phyloP scores from a whole-genome alignment of 768 basidiomycete genomes.

The Auriscalpium orientale region DNA sequence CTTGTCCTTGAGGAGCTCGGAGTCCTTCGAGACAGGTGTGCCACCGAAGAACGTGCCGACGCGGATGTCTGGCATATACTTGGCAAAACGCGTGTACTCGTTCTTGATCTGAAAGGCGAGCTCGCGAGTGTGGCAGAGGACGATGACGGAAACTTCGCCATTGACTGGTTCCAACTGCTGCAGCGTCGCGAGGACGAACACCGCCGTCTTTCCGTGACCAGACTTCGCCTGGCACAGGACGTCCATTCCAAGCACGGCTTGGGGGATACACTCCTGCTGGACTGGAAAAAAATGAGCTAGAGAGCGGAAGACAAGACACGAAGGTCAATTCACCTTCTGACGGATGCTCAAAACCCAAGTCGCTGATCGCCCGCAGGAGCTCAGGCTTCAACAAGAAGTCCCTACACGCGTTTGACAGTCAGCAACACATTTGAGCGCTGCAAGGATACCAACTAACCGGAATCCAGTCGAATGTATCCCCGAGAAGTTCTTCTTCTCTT shows the following conservation, averaged over 20 bases:
- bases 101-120: constrained; percentile 99
- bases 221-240: constrained; percentile 99
- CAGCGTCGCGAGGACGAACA: constrained; percentile 95
- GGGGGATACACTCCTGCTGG: constrained; percentile 99
- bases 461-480: constrained; percentile 99
- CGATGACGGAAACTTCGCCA: constrained; percentile 95
- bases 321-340: constrained; percentile 72
- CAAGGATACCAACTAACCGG: constrained; percentile 42
- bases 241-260: constrained; percentile 99
- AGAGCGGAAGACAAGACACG: neutral
- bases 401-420: constrained; percentile 33
- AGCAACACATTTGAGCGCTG: constrained; percentile 3
- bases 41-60: constrained; percentile 98
- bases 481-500: constrained; percentile 96
- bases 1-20: constrained; percentile 92
- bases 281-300: constrained; percentile 39
- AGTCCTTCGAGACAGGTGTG: constrained; percentile 88
- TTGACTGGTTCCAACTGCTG: constrained; percentile 98
- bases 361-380: constrained; percentile 92
- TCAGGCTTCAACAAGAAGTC: constrained; percentile 99
- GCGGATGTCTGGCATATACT: constrained; percentile 99
- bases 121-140: constrained; percentile 98
- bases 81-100: constrained; percentile 97
- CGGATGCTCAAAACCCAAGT: constrained; percentile 99
- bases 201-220: constrained; percentile 97